Percentiles rank a stretch among this genome's conserved stretches.
Conservation (phyloP, 2,329 filamentous ascomycete genomes). For the Colletotrichum tropicale region DNA sequence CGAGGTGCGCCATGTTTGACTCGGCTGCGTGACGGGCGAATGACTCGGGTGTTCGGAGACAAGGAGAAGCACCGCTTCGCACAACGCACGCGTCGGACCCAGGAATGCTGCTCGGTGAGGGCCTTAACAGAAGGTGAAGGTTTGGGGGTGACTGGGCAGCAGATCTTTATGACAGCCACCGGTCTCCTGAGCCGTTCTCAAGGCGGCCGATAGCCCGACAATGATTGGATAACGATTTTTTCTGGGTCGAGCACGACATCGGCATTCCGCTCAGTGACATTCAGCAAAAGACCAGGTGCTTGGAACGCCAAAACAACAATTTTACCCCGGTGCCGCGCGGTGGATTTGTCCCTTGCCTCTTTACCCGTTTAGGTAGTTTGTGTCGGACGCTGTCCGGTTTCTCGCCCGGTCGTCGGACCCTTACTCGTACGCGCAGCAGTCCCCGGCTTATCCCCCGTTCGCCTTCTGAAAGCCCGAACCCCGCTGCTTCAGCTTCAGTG, state of each 20-base stretch:
- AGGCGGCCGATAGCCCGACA: not conserved
- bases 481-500: not conserved
- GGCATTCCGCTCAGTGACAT: not conserved
- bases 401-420: not conserved
- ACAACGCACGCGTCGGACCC: not conserved
- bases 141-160: not conserved
- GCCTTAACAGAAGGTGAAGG: not conserved
- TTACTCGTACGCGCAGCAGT: not conserved
- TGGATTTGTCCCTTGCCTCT: not conserved
- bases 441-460: not conserved
- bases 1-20: not conserved
- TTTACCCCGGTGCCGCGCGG: not conserved
- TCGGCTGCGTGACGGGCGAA: not conserved
- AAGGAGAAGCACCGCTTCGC: not conserved
- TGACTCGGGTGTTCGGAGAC: not conserved
- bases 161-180: not conserved
- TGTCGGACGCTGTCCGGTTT: not conserved
- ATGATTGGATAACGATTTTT: conserved; percentile 11
- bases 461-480: not conserved
- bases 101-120: not conserved
- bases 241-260: conserved; percentile 19
- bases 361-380: not conserved
- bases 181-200: not conserved
- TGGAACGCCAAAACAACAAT: not conserved
- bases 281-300: not conserved